phyloP scores from a whole-genome alignment of 805 yeast genomes.

The Candida bentonensis region DNA sequence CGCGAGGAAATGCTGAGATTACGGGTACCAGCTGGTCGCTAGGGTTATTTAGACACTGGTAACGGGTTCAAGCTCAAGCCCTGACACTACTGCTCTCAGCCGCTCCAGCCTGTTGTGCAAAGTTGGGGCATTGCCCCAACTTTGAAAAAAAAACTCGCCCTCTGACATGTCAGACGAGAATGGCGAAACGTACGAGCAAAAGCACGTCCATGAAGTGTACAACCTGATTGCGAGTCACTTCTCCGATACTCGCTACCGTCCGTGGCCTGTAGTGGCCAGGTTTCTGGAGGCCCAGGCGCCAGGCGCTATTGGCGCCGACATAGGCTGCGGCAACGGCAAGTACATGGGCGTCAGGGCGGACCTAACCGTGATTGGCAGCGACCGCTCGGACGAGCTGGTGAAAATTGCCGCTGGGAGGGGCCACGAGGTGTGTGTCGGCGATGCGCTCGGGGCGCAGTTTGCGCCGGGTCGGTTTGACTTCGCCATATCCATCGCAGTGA shows the following conservation, averaged over 20 bases:
- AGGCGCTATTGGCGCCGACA: slow-evolving; percentile 72
- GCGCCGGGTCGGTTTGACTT: slow-evolving; percentile 45
- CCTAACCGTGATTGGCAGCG: slow-evolving; percentile 55
- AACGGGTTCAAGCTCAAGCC: too few species aligned
- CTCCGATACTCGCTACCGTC: slow-evolving; percentile 86
- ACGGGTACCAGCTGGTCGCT: too few species aligned
- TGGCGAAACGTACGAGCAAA: slow-evolving; percentile 33
- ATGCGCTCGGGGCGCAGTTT: slow-evolving; percentile 59
- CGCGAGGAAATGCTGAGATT: too few species aligned
- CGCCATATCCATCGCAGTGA: slow-evolving; percentile 89
- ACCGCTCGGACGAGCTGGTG: slow-evolving; percentile 22
- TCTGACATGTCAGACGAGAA: too few species aligned
- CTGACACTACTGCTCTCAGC: too few species aligned
- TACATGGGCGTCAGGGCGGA: slow-evolving; percentile 61
- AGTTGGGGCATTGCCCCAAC: too few species aligned
- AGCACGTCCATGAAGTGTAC: slow-evolving; percentile 82
- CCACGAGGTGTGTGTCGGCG: slow-evolving; percentile 60
- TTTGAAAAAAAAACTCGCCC: too few species aligned
- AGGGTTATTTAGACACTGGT: too few species aligned
- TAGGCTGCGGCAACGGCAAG: slow-evolving; percentile 97
- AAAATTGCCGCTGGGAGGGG: slow-evolving; percentile 47
- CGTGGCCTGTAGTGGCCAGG: slow-evolving; percentile 89
- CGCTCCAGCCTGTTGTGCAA: too few species aligned
- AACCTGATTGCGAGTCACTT: slow-evolving; percentile 87
- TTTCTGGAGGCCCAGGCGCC: slow-evolving; percentile 37